phyloP scores from a whole-genome alignment of 768 basidiomycete genomes.

The Cantharellus anzutake region DNA sequence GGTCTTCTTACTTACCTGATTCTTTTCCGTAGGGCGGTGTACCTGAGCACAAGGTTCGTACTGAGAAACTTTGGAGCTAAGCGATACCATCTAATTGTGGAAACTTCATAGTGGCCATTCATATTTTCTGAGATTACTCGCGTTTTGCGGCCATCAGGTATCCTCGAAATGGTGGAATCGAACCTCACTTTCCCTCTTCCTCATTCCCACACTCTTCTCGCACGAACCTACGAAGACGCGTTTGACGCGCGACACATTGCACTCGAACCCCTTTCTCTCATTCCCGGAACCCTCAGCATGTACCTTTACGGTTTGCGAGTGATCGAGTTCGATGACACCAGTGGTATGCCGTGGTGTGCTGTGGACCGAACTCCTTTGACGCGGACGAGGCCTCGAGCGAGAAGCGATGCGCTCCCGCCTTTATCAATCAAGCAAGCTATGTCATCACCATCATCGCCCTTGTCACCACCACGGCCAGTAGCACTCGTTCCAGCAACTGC shows the following conservation, averaged over 20 bases:
- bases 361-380: too few species aligned
- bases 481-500: too few species aligned
- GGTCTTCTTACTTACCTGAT: too few species aligned
- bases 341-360: not conserved
- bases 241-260: not conserved
- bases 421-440: too few species aligned
- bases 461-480: too few species aligned
- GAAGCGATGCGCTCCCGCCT: too few species aligned
- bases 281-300: not conserved
- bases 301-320: not conserved
- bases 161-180: not conserved
- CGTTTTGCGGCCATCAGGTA: not conserved
- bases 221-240: not conserved
- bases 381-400: too few species aligned
- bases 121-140: not conserved
- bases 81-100: not conserved
- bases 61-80: not conserved
- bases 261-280: not conserved
- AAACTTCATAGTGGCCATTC: not conserved
- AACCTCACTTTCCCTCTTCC: not conserved
- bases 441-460: too few species aligned
- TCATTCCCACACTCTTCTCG: not conserved
- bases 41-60: not conserved
- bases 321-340: not conserved
- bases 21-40: not conserved